Base-by-base conservation (phyloP, 2,329 filamentous ascomycete species). In the Botrytis paeoniae region DNA sequence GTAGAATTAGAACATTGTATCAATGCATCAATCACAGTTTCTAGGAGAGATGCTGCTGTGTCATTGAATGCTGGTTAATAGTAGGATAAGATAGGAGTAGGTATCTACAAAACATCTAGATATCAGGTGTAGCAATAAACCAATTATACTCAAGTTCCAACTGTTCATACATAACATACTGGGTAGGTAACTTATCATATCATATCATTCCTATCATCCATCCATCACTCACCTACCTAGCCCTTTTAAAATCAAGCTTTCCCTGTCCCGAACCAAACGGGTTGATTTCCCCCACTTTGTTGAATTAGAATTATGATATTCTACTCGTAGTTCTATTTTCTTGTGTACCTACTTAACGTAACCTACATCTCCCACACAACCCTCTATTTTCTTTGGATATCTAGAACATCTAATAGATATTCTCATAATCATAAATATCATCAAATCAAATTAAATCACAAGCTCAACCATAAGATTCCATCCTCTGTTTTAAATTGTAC, bases 271-370 rank as follows among this genome's bases (percentile, higher is more conserved):
- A 57, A 41, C 64, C 51, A 41, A 29, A 29, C 39, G 25, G 25
- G 41, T 32, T 20, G 12, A 29, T 22, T 64, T 48, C 62, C 48
- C 64, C 48, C 64, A 68, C 45, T 41, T 68, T 68, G 64, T 68
- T 54, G 45, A 41, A 41, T 63, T 43, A 39, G 45, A 32, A 54
- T 63, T 43, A n/a, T 63, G 14, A 63, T n/a, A 29, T 41, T 43
- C 61, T 63, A 41, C 35, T 63, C 16, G 51, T 54, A 29, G 25
- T 54, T 29, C 25, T 8, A 32, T 18, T 54, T 25, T 29, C n/a
- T n/a, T n/a, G 22, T 51, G 22, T n/a, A 25, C 48, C 25, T 48
- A 48, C 45, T 25, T 54, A 54, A n/a, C 32, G 32, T 14, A 18
- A 7, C 16, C 41, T 57, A 57, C 63, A 6, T 25, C 16, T 66